A percentile compares a stretch with the other conserved stretches of the same genome.
Evolutionary conservation across 371 early-diverging fungal species (phyloP).

Genomic region (Mucor saturninus): DNA sequence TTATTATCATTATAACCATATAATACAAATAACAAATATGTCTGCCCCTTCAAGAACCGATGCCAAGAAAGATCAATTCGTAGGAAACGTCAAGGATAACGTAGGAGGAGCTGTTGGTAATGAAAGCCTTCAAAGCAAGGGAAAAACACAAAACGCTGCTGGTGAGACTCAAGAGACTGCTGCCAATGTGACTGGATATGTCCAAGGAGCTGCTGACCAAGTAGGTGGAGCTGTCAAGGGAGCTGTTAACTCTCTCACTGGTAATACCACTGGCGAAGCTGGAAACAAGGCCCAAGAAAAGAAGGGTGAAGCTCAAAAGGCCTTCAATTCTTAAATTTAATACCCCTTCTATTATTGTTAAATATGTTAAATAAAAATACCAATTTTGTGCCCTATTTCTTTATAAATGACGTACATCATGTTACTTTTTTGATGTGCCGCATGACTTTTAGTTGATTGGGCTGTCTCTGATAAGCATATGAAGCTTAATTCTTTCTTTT

Average conservation of each 20-base stretch:
- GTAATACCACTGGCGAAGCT: conserved; percentile 29
- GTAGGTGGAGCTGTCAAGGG: conserved; percentile 29
- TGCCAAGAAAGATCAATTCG: conserved; percentile 35
- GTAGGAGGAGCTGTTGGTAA: conserved; percentile 49
- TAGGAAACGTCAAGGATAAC: conserved; percentile 50
- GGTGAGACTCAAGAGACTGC: conserved; percentile 30
- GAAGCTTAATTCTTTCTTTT: background rate
- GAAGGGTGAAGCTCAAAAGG: conserved; percentile 38
- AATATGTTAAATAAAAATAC: background rate
- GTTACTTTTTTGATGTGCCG: no score
- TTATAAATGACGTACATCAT: no score
- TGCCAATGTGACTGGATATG: conserved; percentile 26
- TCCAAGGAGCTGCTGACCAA: conserved; percentile 27
- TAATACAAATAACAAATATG: conserved; percentile 14
- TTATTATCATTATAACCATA: background rate
- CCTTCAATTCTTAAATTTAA: conserved; percentile 19
- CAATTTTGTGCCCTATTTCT: no score
- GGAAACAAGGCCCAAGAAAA: conserved; percentile 29
- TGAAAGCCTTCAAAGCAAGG: conserved; percentile 47
- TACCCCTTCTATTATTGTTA: background rate
- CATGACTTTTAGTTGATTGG: no score
- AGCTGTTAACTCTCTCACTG: conserved; percentile 30
- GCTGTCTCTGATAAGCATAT: no score
- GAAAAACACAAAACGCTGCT: conserved; percentile 32
- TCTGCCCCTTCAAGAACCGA: conserved; percentile 29